A percentile compares a stretch with the other conserved stretches of the same genome.
Evolutionary conservation across 768 basidiomycete genomes (phyloP).

Genomic region (Amanita phalloides): DNA sequence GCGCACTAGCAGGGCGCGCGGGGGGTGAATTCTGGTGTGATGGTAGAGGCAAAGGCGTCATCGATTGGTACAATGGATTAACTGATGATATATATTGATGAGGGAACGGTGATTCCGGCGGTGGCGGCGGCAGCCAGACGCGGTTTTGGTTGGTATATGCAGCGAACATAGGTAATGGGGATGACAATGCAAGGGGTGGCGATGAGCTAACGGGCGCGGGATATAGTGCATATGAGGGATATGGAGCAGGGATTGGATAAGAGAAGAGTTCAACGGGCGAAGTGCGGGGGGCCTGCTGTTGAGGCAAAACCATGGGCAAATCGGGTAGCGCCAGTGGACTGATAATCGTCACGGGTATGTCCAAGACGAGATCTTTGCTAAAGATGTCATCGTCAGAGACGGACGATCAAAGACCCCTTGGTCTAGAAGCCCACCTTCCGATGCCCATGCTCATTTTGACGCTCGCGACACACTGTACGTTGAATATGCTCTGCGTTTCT

Average conservation of each 20-base stretch:
- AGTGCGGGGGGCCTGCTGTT: conserved; percentile 8
- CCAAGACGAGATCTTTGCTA: conserved; percentile 63
- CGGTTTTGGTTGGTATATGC: conserved; percentile 36
- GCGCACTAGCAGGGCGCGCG: conserved; percentile 42
- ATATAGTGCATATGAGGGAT: conserved; percentile 7
- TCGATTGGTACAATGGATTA: neutral
- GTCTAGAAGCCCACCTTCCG: conserved; percentile 39
- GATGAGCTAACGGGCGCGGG: conserved; percentile 13
- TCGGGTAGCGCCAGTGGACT: conserved; percentile 52
- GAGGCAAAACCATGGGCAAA: conserved; percentile 15
- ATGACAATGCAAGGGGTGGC: conserved; percentile 25
- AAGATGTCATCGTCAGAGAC: conserved; percentile 4
- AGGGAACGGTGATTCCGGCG: conserved; percentile 16
- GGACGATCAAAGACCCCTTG: neutral
- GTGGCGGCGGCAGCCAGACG: conserved; percentile 37
- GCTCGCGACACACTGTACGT: conserved; percentile 52
- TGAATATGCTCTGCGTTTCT: conserved; percentile 49
- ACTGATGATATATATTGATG: conserved; percentile 24
- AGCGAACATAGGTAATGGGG: conserved; percentile 18
- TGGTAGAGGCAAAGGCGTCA: conserved; percentile 6
- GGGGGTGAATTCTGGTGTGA: conserved; percentile 11
- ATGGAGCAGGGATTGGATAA: neutral
- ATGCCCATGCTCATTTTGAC: conserved; percentile 62
- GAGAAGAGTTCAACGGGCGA: neutral
- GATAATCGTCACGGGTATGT: conserved; percentile 52